Percentiles rank a stretch among this genome's conserved stretches.
These are phyloP conservation scores for Setaria viridis DNA, from an alignment of 202 grass and related monocot genomes.

Conservation along the genomic window DNA sequence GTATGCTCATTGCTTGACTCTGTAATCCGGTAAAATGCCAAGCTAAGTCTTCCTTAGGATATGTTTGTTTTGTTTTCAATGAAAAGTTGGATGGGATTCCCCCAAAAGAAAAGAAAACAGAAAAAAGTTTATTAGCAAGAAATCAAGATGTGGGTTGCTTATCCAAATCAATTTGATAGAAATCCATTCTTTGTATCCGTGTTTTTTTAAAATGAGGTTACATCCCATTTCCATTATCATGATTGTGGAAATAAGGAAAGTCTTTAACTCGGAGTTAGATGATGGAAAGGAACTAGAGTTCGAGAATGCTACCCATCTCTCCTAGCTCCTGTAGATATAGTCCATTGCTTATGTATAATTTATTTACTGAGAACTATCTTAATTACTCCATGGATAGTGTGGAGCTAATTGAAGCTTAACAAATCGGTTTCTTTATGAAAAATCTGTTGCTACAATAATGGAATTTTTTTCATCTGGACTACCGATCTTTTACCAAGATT, in stretches of 20 bases:
- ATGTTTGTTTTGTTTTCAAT: background rate
- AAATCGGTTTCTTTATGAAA: background rate
- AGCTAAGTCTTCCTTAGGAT: constrained; percentile 3
- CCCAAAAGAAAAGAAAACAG: background rate
- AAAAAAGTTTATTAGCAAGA: background rate
- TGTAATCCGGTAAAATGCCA: background rate
- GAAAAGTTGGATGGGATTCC: background rate
- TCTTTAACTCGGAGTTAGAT: background rate
- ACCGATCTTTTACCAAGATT: background rate
- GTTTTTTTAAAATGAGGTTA: background rate
- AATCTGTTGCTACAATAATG: background rate
- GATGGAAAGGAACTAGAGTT: background rate
- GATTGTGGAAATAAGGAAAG: background rate
- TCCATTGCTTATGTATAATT: background rate
- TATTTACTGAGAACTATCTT: background rate
- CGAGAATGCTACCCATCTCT: background rate
- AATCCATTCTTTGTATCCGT: background rate
- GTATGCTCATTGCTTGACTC: background rate
- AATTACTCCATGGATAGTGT: background rate
- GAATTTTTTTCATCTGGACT: background rate
- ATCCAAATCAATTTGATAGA: constrained; percentile 16
- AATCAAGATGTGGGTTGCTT: background rate
- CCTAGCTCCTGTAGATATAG: background rate
- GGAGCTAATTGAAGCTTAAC: constrained; percentile 10
- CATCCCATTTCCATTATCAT: background rate